Conservation (phyloP, 768 basidiomycete genomes). For the Gloeophyllum trabeum region DNA sequence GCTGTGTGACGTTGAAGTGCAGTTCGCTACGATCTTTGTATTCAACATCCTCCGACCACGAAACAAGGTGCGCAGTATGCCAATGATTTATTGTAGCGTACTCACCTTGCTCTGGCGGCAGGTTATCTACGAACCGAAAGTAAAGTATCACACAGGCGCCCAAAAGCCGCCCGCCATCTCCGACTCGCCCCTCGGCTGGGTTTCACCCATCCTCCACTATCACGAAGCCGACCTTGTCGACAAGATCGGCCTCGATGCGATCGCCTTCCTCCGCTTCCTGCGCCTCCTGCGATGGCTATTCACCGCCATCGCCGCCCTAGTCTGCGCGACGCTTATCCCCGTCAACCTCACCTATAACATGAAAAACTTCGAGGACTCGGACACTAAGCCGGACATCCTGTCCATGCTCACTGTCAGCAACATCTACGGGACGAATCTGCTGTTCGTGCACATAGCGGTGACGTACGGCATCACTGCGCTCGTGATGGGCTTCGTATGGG, state of each 20-base stretch:
- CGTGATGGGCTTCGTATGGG: conserved; percentile 60
- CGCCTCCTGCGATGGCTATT: conserved; percentile 76
- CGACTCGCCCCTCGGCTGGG: conserved; percentile 80
- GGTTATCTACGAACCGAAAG: conserved; percentile 90
- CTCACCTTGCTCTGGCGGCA: conserved; percentile 14
- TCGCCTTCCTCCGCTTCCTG: conserved; percentile 84
- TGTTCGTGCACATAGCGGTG: conserved; percentile 78
- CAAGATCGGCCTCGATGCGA: conserved; percentile 87
- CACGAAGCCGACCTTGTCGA: conserved; percentile 85
- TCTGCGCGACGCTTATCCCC: conserved; percentile 71
- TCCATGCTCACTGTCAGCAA: conserved; percentile 83
- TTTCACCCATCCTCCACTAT: conserved; percentile 72
- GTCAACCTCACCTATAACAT: conserved; percentile 83
- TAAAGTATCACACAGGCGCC: conserved; percentile 76
- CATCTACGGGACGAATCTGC: conserved; percentile 45
- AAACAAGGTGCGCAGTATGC: conserved; percentile 52
- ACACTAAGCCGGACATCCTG: conserved; percentile 41
- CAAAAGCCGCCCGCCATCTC: conserved; percentile 76
- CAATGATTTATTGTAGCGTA: background rate
- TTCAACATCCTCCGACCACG: conserved; percentile 86
- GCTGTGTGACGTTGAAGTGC: conserved; percentile 5
- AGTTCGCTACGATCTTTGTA: conserved; percentile 56
- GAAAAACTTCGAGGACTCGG: conserved; percentile 35
- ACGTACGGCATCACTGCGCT: conserved; percentile 73
- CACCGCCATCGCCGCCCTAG: conserved; percentile 45